Base-by-base conservation (phyloP, 192 early-diverging fungal genomes). In the Coemansia sp. region DNA sequence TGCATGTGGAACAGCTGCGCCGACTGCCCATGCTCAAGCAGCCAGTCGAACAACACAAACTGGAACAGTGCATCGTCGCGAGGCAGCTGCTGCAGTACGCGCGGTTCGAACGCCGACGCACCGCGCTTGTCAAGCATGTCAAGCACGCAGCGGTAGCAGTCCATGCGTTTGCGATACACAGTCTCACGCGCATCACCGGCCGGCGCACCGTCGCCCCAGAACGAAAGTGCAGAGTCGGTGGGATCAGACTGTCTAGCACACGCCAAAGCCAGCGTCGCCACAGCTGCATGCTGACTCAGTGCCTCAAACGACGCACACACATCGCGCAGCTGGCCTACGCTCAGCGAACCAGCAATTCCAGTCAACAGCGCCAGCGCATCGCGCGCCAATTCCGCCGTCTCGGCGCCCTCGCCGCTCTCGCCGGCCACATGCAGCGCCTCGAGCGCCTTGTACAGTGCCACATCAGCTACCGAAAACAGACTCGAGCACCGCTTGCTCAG, bases 61-160 rank as follows among this genome's bases (percentile, higher is more conserved):
- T 90, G 88, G 82, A 91, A 91, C 38, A 85, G 67, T 1, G 66
- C 67, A 56, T 91, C 90, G 29, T 82, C 71, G 41, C 67, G 71
- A 4, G 74, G 69, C 55, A 90, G 77, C 31, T 79, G 25, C 12
- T 57, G n/a, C 4, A 80, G 57, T 12, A 23, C 50, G 11, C 52
- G 38, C 4, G 41, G 55, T n/a, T 64, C 71, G 4, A 68, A 25
- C 10, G 37, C 54, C 1, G 52, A 11, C 17, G 23, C 39, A 2
- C 66, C 37, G 47, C 67, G 62, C 27, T 69, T 65, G 41, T 77
- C 72, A 2, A 83, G 68, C 29, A 74, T 50, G 1, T 54, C 60
- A 2, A 84, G 68, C 21, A 83, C 66, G 22, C 73, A 74, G 14
- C 39, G 23, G 74, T 85, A 82, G 62, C 83, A 83, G 7, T 68